phyloP scores from a whole-genome alignment of 2,329 filamentous ascomycete genomes.

The Epichloe typhina region DNA sequence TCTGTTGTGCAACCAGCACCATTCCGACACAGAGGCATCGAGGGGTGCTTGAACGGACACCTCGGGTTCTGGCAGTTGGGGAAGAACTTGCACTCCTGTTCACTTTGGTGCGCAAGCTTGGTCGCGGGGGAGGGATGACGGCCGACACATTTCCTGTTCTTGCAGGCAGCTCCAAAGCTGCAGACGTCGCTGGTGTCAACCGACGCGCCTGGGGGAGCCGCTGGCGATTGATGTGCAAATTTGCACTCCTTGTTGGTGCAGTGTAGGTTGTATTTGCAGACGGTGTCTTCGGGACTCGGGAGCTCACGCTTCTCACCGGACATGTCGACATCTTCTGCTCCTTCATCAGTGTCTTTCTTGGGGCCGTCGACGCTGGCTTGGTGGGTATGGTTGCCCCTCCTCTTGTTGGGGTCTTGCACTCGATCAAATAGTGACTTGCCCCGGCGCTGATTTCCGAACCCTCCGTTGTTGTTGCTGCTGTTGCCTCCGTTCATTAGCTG shows the following conservation, averaged over 20 bases:
- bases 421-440: constrained; percentile 63
- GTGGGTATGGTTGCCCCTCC: constrained; percentile 29
- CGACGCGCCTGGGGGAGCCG: constrained; percentile 64
- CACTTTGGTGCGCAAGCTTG: constrained; percentile 62
- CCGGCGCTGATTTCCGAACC: constrained; percentile 22
- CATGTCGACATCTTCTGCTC: constrained; percentile 53
- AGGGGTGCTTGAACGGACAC: constrained; percentile 82
- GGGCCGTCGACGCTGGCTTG: constrained; percentile 21
- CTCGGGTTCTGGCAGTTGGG: constrained; percentile 80
- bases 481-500: constrained; percentile 44
- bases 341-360: constrained; percentile 21
- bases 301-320: constrained; percentile 37
- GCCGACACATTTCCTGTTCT: constrained; percentile 85
- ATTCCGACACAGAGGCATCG: constrained; percentile 78
- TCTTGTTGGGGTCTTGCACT: constrained; percentile 38
- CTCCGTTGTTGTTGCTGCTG: constrained; percentile 17
- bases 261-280: constrained; percentile 81
- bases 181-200: constrained; percentile 74
- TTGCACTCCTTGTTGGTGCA: constrained; percentile 85
- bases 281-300: constrained; percentile 47
- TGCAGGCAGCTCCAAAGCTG: constrained; percentile 79
- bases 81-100: constrained; percentile 82
- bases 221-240: constrained; percentile 89
- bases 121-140: constrained; percentile 86
- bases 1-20: constrained; percentile 73